These are phyloP conservation scores for Ascoidea rubescens DNA, from an alignment of 805 yeast genomes.

Conservation along the genomic window DNA sequence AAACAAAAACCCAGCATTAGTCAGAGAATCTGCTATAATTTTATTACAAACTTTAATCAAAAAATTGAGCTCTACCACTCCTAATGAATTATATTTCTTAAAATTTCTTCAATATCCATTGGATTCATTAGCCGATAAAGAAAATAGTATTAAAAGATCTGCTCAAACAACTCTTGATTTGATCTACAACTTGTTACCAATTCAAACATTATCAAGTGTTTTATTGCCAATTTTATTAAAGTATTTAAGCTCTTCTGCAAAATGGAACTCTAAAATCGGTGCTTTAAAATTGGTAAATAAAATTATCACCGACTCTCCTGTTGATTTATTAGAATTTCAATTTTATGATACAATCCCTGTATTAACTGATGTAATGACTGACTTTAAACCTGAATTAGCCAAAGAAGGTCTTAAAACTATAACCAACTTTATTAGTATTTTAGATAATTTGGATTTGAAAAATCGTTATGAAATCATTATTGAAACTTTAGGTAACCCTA, in stretches of 20 bases:
- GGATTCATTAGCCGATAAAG: slow-evolving; percentile 77
- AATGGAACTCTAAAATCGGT: slow-evolving; percentile 83
- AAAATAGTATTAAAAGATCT: slow-evolving; percentile 69
- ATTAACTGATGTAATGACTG: slow-evolving; percentile 81
- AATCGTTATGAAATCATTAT: slow-evolving; percentile 78
- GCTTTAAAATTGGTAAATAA: slow-evolving; percentile 64
- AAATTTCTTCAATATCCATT: slow-evolving; percentile 49
- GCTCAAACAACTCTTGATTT: slow-evolving; percentile 72
- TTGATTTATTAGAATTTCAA: slow-evolving; percentile 71
- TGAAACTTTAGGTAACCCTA: slow-evolving; percentile 82
- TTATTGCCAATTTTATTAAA: slow-evolving; percentile 45
- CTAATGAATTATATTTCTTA: slow-evolving; percentile 62
- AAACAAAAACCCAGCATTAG: slow-evolving; percentile 57
- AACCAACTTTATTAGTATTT: slow-evolving; percentile 56
- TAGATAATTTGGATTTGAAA: slow-evolving; percentile 85
- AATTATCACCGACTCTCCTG: slow-evolving; percentile 66
- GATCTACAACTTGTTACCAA: slow-evolving; percentile 54
- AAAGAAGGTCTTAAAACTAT: slow-evolving; percentile 67
- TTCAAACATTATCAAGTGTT: slow-evolving; percentile 64
- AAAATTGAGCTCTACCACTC: slow-evolving; percentile 51
- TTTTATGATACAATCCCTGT: slow-evolving; percentile 73
- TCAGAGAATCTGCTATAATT: slow-evolving; percentile 66
- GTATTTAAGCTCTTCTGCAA: slow-evolving; percentile 71
- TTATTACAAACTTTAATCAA: slow-evolving; percentile 32
- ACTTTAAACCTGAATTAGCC: slow-evolving; percentile 92